Evolutionary conservation across 148 eudicot species (phyloP).

Genomic region (Persicaria tinctoria): DNA sequence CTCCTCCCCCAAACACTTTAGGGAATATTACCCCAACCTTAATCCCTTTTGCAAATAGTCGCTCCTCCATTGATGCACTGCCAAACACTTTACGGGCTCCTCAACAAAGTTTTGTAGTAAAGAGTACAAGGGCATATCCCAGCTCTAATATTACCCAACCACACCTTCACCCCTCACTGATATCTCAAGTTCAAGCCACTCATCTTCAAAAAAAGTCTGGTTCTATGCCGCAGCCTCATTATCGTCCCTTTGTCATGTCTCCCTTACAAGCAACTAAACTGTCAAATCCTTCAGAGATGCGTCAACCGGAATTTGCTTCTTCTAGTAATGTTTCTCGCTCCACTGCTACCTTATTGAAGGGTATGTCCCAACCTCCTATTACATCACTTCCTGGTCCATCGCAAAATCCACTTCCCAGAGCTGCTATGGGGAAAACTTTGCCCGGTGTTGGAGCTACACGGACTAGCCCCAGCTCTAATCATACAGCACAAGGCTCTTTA

Average conservation of each 20-base stretch:
- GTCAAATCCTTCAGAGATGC: neutral
- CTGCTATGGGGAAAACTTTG: neutral
- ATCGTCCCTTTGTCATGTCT: neutral
- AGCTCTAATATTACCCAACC: neutral
- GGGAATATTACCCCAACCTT: neutral
- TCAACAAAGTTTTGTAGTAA: neutral
- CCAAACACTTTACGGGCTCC: neutral
- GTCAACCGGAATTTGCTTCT: neutral
- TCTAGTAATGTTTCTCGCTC: slow-evolving; percentile 1
- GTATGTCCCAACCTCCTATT: neutral
- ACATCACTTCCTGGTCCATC: neutral
- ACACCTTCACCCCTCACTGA: neutral
- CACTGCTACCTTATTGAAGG: neutral
- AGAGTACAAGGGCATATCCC: neutral
- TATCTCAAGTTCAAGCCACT: slow-evolving; percentile 5
- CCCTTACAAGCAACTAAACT: neutral
- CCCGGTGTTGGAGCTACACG: neutral
- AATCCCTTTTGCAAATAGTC: neutral
- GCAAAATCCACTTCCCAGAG: neutral
- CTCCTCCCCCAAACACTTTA: neutral
- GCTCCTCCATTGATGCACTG: neutral
- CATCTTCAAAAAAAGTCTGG: neutral
- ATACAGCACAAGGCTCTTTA: neutral
- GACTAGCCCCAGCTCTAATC: neutral
- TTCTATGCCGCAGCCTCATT: neutral